These are phyloP conservation scores for Hypoxylon sp. DNA, from an alignment of 2,329 filamentous ascomycete species.

Conservation along the genomic window DNA sequence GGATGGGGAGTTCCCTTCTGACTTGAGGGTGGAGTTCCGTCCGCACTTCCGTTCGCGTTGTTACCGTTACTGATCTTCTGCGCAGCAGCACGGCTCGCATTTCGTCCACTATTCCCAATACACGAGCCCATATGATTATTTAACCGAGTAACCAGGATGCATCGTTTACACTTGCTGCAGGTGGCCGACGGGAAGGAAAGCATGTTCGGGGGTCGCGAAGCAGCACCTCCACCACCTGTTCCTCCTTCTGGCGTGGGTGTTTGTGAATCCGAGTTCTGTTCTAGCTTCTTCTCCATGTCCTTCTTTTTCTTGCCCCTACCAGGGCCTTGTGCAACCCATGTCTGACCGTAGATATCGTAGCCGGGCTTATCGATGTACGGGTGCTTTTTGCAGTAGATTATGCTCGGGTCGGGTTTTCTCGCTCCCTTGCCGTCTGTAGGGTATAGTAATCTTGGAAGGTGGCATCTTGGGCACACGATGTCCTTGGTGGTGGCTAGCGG, in stretches of 20 bases:
- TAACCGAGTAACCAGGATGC: constrained; percentile 73
- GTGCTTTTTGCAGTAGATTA: constrained; percentile 83
- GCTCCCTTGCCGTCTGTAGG: constrained; percentile 79
- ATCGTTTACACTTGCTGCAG: constrained; percentile 76
- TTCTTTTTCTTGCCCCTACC: constrained; percentile 84
- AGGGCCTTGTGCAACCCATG: constrained; percentile 78
- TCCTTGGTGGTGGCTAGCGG: constrained; percentile 78
- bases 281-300: constrained; percentile 74
- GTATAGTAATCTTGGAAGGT: constrained; percentile 78
- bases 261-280: constrained; percentile 57
- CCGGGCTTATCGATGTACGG: constrained; percentile 82
- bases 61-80: constrained; percentile 72
- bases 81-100: constrained; percentile 71
- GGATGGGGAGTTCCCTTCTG: constrained; percentile 73
- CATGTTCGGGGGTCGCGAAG: constrained; percentile 68
- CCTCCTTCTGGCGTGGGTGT: constrained; percentile 63
- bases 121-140: constrained; percentile 78
- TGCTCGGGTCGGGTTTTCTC: constrained; percentile 72
- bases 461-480: constrained; percentile 80
- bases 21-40: constrained; percentile 71
- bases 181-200: constrained; percentile 75
- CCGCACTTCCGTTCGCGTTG: constrained; percentile 61
- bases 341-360: constrained; percentile 86
- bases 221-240: constrained; percentile 48
- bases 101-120: constrained; percentile 74